Base-by-base conservation (phyloP, 768 basidiomycete species). In the Tephrocybe sp. region DNA sequence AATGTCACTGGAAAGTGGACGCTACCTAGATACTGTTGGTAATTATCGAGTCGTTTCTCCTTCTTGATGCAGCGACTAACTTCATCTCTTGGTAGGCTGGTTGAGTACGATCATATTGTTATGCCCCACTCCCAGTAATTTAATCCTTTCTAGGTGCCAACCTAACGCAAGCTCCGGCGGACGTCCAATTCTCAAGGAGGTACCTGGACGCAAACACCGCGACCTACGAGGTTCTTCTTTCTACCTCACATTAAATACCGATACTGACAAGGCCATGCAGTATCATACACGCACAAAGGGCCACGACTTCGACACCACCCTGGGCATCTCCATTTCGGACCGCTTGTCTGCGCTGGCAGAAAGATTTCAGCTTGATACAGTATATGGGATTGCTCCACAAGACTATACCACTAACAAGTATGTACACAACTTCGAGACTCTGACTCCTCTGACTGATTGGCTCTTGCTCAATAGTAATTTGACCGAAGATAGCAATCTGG, bases 1-100 rank as follows among this genome's bases (percentile, higher is more conserved):
- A 0, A 90, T 93, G 73, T 75, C 85, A 1, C 63, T 93, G 54
- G 88, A 92, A 61, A 86, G 89, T 55, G 88, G 93, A n/a, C 74
- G 90, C 18, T 95, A 94, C 63, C 89, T 95, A 86, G 93, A 97
- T 70, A 97, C 93, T 10, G 73, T 95, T 47, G 92, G 90, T 86
- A 41, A 10, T 23, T 15, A 4, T 12, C 23, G 9, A 9, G 28
- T n/a, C 42, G 23, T 15, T 11, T 4, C 18, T 21, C 6, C 25
- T 25, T 7, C n/a, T n/a, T n/a, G n/a, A n/a, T n/a, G n/a, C n/a
- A 26, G 9, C 24, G 10, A 43, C 4, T 14, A 43, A 3, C 15
- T 26, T 43, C 20, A n/a, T 12, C 12, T 25, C 25, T 26, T 36
- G 6, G 6, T 15, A 43, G 42, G 42, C 26, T 43, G 42, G 42